A percentile compares a stretch with the other conserved stretches of the same genome.
These are phyloP conservation scores for Chaetomium strumarium DNA, from an alignment of 2,329 filamentous ascomycete species.

Conservation along the genomic window DNA sequence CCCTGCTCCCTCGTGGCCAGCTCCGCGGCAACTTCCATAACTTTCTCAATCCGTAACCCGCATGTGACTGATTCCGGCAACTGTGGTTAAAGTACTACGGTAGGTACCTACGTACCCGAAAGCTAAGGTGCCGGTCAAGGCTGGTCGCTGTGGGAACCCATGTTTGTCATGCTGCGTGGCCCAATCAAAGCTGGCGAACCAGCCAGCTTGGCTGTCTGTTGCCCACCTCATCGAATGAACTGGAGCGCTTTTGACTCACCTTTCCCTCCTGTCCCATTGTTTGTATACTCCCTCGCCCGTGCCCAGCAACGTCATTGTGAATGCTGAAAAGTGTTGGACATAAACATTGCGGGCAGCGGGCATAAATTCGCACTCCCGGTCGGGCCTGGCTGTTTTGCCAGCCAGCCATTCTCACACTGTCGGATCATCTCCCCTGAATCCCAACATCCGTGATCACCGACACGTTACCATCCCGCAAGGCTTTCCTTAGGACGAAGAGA, in stretches of 20 bases:
- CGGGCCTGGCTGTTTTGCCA: constrained; percentile 1
- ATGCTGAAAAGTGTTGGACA: neutral
- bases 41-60: too few relatives aligned
- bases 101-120: neutral
- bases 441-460: neutral
- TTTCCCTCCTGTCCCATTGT: neutral
- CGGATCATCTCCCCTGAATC: neutral
- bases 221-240: constrained; percentile 9
- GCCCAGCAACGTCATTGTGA: constrained; percentile 15
- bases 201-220: neutral
- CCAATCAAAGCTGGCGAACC: constrained; percentile 19
- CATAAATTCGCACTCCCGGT: constrained; percentile 1
- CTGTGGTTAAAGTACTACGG: too few relatives aligned
- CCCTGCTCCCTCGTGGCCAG: too few relatives aligned
- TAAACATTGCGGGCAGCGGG: constrained; percentile 13
- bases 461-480: neutral
- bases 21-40: too few relatives aligned
- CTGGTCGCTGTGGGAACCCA: constrained; percentile 22
- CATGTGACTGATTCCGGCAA: too few relatives aligned
- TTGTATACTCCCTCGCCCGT: neutral
- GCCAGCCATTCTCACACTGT: constrained; percentile 1
- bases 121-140: neutral
- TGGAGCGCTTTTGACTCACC: constrained; percentile 11
- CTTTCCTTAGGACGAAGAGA: neutral
- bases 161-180: constrained; percentile 18